Percentiles rank a stretch among this genome's conserved stretches.
These are phyloP conservation scores for Coniferiporia weirii DNA, from an alignment of 1,284 basidiomycete genomes.

Conservation along the genomic window DNA sequence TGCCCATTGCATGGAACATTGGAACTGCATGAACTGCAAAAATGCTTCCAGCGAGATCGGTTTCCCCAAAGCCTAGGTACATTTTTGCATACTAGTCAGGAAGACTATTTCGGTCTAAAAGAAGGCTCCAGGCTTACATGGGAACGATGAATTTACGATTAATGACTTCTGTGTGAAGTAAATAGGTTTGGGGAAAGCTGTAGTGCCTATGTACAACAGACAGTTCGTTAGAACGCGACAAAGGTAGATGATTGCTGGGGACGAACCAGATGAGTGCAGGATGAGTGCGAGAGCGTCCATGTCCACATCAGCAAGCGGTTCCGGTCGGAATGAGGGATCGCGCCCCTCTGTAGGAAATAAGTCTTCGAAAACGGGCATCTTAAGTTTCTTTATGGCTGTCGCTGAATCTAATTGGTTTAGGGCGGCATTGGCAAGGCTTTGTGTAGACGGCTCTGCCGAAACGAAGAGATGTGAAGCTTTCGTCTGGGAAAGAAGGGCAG, in stretches of 20 bases:
- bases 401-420: not conserved
- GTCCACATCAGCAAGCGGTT: not conserved
- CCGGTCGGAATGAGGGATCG: not conserved
- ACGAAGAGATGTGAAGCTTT: constrained; percentile 13
- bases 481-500: constrained; percentile 12
- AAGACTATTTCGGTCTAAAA: not conserved
- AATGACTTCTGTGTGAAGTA: constrained; percentile 11
- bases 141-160: not conserved
- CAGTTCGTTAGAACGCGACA: not conserved
- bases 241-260: not conserved
- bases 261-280: constrained; percentile 18
- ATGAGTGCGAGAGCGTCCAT: constrained; percentile 13
- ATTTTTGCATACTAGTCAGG: not conserved
- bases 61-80: constrained; percentile 7
- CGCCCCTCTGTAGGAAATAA: constrained; percentile 3
- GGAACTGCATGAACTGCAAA: constrained; percentile 13
- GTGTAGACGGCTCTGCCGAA: constrained; percentile 3
- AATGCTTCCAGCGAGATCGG: constrained; percentile 8
- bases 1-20: constrained; percentile 18
- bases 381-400: not conserved
- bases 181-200: constrained; percentile 17
- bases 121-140: not conserved
- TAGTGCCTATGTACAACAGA: constrained; percentile 15
- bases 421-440: constrained; percentile 7
- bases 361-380: constrained; percentile 15